Percentiles rank a stretch among this genome's conserved stretches.
These are phyloP conservation scores for Sporothrix phasma DNA, from an alignment of 2,329 filamentous ascomycete species.

Conservation along the genomic window DNA sequence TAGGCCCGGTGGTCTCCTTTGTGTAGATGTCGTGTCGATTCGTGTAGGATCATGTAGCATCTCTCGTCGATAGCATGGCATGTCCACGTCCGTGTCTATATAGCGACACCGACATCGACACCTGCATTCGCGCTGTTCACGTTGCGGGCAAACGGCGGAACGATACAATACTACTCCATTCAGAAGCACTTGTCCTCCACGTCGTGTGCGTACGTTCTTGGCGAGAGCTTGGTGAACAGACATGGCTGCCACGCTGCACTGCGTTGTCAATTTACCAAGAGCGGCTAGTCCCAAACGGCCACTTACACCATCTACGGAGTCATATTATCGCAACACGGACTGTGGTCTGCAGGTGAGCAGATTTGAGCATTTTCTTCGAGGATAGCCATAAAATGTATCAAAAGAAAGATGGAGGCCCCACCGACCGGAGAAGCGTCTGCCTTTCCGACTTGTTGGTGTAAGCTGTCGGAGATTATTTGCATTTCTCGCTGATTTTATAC, in stretches of 20 bases:
- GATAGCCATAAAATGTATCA: no score
- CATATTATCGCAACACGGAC: background rate
- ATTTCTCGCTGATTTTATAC: no score
- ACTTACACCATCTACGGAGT: background rate
- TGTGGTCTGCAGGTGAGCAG: background rate
- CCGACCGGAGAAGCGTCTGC: no score
- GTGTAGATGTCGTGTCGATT: no score
- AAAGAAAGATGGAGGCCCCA: background rate
- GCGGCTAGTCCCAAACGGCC: background rate
- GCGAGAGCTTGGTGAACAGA: background rate
- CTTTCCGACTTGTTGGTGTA: background rate
- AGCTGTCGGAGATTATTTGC: background rate
- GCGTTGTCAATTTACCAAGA: background rate
- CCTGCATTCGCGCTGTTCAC: no score
- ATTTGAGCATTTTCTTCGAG: conserved; percentile 4
- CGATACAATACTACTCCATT: background rate
- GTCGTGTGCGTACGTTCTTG: no score
- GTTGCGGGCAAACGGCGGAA: background rate
- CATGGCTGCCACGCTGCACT: background rate
- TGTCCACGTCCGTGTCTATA: no score
- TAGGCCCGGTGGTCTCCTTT: no score
- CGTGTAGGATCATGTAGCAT: background rate
- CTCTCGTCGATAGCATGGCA: no score
- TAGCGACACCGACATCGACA: no score
- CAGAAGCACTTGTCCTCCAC: no score